Conservation (phyloP, 805 yeast genomes). For the Wickerhamomyces ciferrii region DNA sequence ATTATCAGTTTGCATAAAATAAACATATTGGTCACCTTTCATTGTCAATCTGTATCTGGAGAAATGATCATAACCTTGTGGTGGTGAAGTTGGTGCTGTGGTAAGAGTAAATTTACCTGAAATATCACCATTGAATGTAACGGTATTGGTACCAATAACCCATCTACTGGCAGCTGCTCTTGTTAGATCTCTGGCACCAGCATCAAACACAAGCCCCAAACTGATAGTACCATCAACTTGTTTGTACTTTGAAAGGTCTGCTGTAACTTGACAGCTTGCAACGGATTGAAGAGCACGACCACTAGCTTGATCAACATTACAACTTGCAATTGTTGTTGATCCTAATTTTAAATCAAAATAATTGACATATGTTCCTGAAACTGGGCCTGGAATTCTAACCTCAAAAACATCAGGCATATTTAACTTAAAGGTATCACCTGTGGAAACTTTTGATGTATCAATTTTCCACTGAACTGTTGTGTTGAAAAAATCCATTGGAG, state of each 20-base stretch:
- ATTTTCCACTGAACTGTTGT: not conserved
- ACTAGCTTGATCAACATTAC: not conserved
- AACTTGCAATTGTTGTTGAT: not conserved
- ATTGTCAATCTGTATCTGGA: not conserved
- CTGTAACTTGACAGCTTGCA: not conserved
- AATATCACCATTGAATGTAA: not conserved
- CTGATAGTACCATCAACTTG: not conserved
- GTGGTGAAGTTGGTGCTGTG: too few relatives aligned
- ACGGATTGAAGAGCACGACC: not conserved
- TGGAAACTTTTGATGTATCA: not conserved
- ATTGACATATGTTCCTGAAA: not conserved
- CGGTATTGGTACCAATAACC: not conserved
- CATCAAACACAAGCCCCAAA: not conserved
- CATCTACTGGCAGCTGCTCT: not conserved
- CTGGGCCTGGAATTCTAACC: not conserved
- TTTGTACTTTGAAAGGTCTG: not conserved
- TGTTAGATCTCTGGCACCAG: not conserved
- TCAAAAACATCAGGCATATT: not conserved
- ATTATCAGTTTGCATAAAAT: not conserved
- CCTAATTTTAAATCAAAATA: not conserved
- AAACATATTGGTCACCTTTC: not conserved
- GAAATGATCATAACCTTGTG: too few relatives aligned
- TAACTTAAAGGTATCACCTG: not conserved
- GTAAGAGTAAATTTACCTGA: too few relatives aligned
- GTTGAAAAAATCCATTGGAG: not conserved